Conservation (phyloP, 192 early-diverging fungal genomes). For the Phycomyces nitens region DNA sequence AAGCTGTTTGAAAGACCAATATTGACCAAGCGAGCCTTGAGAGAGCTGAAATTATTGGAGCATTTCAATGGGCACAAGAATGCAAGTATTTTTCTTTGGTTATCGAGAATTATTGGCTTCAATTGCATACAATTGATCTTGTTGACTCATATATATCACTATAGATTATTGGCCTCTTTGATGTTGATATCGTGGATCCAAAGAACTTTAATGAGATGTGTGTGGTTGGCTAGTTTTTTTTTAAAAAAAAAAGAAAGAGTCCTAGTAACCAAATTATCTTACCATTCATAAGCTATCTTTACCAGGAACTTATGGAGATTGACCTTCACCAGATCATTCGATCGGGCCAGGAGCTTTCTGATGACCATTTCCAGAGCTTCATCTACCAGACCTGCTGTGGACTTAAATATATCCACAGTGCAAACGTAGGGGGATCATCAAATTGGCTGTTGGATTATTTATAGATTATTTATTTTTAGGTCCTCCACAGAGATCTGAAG, state of each 20-base stretch:
- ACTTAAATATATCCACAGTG: slow-evolving; percentile 91
- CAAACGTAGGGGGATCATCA: slow-evolving; percentile 41
- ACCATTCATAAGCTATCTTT: slow-evolving; percentile 41
- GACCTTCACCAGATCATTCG: slow-evolving; percentile 90
- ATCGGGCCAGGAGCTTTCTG: slow-evolving; percentile 71
- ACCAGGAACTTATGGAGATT: slow-evolving; percentile 82
- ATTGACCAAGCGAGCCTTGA: slow-evolving; percentile 86
- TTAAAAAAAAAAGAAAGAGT: too few species aligned
- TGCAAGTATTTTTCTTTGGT: slow-evolving; percentile 29
- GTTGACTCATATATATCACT: too few species aligned
- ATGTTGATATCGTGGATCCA: slow-evolving; percentile 71
- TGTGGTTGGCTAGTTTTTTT: slow-evolving; percentile 1
- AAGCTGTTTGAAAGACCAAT: slow-evolving; percentile 86
- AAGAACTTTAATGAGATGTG: slow-evolving; percentile 75
- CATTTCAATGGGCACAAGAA: slow-evolving; percentile 98
- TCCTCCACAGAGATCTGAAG: slow-evolving; percentile 88
- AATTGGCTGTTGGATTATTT: background rate
- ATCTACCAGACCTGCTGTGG: slow-evolving; percentile 86
- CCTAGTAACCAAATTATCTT: background rate
- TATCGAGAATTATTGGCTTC: too few species aligned
- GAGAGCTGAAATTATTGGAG: slow-evolving; percentile 91
- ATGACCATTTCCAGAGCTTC: slow-evolving; percentile 90
- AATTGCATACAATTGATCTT: too few species aligned
- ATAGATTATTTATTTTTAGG: slow-evolving; percentile 20
- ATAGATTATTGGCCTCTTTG: slow-evolving; percentile 75